Conservation (phyloP, 345 rosid species). For the Boechera stricta region DNA sequence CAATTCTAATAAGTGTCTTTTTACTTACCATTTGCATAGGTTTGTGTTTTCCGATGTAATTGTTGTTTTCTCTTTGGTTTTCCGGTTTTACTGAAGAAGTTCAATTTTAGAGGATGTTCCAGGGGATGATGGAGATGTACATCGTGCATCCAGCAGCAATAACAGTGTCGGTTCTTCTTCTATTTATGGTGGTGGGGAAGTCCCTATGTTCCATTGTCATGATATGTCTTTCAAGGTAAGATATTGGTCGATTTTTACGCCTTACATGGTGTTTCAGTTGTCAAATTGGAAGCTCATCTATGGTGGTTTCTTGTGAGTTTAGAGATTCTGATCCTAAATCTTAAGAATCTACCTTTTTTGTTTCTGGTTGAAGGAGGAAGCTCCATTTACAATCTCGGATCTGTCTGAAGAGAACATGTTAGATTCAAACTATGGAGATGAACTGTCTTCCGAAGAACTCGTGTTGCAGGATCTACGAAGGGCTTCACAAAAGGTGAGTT, state of each 20-base stretch:
- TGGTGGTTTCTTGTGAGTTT: background rate
- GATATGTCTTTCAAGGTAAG: conserved; percentile 43
- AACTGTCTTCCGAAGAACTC: conserved; percentile 60
- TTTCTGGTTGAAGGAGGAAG: conserved; percentile 38
- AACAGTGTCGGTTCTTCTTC: conserved; percentile 40
- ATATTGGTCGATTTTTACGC: background rate
- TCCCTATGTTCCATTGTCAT: conserved; percentile 40
- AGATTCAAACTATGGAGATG: conserved; percentile 34
- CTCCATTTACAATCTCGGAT: conserved; percentile 43
- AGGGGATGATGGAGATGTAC: conserved; percentile 43
- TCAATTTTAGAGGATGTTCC: conserved; percentile 50
- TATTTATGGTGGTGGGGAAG: conserved; percentile 40
- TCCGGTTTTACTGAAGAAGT: conserved; percentile 41
- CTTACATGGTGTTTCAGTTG: background rate
- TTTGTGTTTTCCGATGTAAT: conserved; percentile 36
- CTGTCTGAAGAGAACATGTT: conserved; percentile 41
- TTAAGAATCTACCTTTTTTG: conserved; percentile 4
- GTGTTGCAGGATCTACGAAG: conserved; percentile 69
- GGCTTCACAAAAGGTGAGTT: conserved; percentile 67
- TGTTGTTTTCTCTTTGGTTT: conserved; percentile 22
- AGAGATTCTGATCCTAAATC: background rate
- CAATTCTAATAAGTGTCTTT: conserved; percentile 17
- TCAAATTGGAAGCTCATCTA: background rate
- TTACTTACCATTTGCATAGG: conserved; percentile 1
- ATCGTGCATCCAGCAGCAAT: conserved; percentile 33